These are phyloP conservation scores for Saccharum officinarum DNA, from an alignment of 176 grass and related monocot genomes.

Conservation along the genomic window DNA sequence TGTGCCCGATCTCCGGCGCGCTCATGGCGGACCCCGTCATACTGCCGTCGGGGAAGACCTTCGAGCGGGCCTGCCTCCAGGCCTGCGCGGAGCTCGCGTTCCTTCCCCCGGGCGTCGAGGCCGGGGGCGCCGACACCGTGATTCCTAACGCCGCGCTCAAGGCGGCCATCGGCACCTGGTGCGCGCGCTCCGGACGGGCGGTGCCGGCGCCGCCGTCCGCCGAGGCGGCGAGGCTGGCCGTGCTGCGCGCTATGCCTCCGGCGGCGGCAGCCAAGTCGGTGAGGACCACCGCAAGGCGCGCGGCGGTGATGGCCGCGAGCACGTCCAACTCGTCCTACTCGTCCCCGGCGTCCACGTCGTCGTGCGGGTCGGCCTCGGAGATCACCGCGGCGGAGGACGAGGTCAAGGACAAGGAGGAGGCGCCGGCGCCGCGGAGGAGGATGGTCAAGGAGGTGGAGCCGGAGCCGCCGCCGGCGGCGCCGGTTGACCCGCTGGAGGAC, in stretches of 20 bases:
- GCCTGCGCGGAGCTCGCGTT: constrained; percentile 65
- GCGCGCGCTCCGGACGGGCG: constrained; percentile 36
- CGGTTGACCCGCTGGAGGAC: constrained; percentile 51
- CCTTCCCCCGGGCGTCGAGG: constrained; percentile 32
- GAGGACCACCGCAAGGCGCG: neutral
- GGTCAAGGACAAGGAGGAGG: neutral
- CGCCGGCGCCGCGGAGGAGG: neutral
- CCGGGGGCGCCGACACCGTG: neutral
- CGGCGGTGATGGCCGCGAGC: neutral
- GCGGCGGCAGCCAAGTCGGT: constrained; percentile 21
- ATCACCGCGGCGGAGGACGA: constrained; percentile 35
- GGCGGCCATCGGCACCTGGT: constrained; percentile 73
- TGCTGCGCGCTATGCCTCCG: constrained; percentile 25
- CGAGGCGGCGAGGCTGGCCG: constrained; percentile 37
- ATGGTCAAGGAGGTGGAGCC: neutral
- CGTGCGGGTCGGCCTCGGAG: constrained; percentile 52
- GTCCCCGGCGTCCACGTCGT: constrained; percentile 39
- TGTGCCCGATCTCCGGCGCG: constrained; percentile 52
- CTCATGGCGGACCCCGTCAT: constrained; percentile 90
- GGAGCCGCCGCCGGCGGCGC: neutral
- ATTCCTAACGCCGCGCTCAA: constrained; percentile 72
- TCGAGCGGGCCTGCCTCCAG: constrained; percentile 67
- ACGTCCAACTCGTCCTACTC: constrained; percentile 46
- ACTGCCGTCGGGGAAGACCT: constrained; percentile 60
- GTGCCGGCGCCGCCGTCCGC: constrained; percentile 27